Conservation (phyloP, 805 yeast species). For the Ogataea paradorogensis region DNA sequence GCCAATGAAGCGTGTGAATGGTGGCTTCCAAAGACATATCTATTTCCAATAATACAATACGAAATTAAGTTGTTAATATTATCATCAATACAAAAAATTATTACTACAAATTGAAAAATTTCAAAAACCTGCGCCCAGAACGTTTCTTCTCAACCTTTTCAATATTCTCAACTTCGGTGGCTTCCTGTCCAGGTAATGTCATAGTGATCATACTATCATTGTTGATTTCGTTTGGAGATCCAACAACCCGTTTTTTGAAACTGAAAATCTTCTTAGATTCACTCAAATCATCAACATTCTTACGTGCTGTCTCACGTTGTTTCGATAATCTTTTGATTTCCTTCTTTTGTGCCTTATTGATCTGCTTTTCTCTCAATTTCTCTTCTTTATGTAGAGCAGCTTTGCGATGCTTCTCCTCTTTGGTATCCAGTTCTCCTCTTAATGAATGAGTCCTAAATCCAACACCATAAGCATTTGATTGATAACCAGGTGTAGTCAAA, state of each 20-base stretch:
- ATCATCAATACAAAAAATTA: neutral
- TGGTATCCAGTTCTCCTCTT: slow-evolving; percentile 20
- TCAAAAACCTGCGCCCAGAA: slow-evolving; percentile 26
- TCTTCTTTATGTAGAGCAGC: slow-evolving; percentile 21
- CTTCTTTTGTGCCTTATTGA: slow-evolving; percentile 24
- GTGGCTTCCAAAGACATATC: slow-evolving; percentile 31
- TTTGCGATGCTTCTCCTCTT: slow-evolving; percentile 17
- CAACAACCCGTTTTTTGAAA: slow-evolving; percentile 3
- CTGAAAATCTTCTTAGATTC: slow-evolving; percentile 13
- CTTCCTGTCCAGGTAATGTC: slow-evolving; percentile 6
- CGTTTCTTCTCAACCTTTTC: slow-evolving; percentile 8
- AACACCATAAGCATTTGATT: slow-evolving; percentile 29
- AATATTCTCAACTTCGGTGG: slow-evolving; percentile 1
- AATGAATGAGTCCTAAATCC: slow-evolving; percentile 32
- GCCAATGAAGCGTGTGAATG: slow-evolving; percentile 67
- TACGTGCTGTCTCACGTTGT: slow-evolving; percentile 24
- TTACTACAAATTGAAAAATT: slow-evolving; percentile 27
- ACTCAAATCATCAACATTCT: slow-evolving; percentile 16
- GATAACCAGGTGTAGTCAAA: slow-evolving; percentile 11
- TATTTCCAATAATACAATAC: neutral
- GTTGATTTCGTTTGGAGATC: neutral
- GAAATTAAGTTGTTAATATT: neutral
- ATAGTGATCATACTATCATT: slow-evolving; percentile 4
- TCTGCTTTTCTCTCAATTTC: slow-evolving; percentile 20
- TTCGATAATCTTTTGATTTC: slow-evolving; percentile 23